Percentiles rank a stretch among this genome's conserved stretches.
Evolutionary conservation across 2,329 filamentous ascomycete genomes (phyloP).

Genomic region (Colletotrichum orbiculare): DNA sequence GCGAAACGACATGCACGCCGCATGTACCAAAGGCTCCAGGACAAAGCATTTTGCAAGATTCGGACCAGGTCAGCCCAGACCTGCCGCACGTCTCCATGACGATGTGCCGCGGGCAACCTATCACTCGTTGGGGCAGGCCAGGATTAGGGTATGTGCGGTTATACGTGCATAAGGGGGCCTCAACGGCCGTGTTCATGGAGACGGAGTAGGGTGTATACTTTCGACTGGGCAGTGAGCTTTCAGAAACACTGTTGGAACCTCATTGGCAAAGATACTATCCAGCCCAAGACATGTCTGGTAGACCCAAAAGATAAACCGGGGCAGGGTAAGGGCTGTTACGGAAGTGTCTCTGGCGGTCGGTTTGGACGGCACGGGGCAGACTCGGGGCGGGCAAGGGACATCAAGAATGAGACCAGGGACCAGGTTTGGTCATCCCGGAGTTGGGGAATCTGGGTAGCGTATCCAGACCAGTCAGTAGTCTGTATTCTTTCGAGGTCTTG

Average conservation of each 20-base stretch:
- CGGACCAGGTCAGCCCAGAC: slow-evolving; percentile 30
- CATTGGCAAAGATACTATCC: slow-evolving; percentile 26
- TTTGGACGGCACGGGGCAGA: slow-evolving; percentile 24
- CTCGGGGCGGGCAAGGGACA: slow-evolving; percentile 3
- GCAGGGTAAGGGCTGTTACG: slow-evolving; percentile 28
- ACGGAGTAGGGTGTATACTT: slow-evolving; percentile 18
- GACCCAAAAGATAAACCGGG: slow-evolving; percentile 36
- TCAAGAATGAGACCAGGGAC: slow-evolving; percentile 15
- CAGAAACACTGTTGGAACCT: slow-evolving; percentile 12
- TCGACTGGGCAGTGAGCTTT: slow-evolving; percentile 35
- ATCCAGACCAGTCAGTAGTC: slow-evolving; percentile 9
- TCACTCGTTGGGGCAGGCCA: slow-evolving; percentile 34
- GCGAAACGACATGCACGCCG: slow-evolving; percentile 20
- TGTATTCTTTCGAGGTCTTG: neutral
- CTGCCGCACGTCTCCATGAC: slow-evolving; percentile 20
- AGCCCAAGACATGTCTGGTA: slow-evolving; percentile 32
- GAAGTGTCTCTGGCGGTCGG: slow-evolving; percentile 28
- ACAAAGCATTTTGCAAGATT: neutral
- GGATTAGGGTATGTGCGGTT: slow-evolving; percentile 21
- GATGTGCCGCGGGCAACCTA: slow-evolving; percentile 28
- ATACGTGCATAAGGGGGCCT: slow-evolving; percentile 21
- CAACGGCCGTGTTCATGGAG: slow-evolving; percentile 23
- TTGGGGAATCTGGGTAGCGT: slow-evolving; percentile 27
- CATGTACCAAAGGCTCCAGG: too few species aligned
- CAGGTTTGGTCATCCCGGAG: slow-evolving; percentile 20